Conservation (phyloP, 495 filamentous ascomycete genomes). For the Cenococcum geophilum region DNA sequence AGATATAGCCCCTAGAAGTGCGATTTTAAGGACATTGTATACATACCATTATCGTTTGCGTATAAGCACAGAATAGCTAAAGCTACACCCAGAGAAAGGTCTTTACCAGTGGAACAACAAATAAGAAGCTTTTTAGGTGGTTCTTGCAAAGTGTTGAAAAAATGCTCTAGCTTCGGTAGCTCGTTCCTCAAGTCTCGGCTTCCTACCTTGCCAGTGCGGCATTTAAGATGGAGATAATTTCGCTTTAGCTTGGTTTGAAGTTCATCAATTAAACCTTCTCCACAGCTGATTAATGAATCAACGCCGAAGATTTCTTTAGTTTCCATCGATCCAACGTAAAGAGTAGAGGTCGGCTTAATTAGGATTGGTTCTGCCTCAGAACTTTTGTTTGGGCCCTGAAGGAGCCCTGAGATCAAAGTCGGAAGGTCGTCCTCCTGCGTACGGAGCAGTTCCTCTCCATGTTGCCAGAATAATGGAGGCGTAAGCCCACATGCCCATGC, state of each 20-base stretch:
- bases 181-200: constrained; percentile 66
- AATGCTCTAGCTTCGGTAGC: constrained; percentile 52
- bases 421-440: constrained; percentile 61
- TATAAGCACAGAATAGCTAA: constrained; percentile 59
- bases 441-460: constrained; percentile 49
- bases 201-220: constrained; percentile 62
- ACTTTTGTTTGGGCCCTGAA: constrained; percentile 30
- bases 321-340: constrained; percentile 32
- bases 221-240: constrained; percentile 55
- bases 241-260: constrained; percentile 11
- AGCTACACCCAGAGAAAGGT: constrained; percentile 58
- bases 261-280: constrained; percentile 7
- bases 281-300: constrained; percentile 37
- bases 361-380: constrained; percentile 19
- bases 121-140: constrained; percentile 46
- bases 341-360: constrained; percentile 33
- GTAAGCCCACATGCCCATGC: constrained; percentile 71
- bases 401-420: constrained; percentile 53
- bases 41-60: constrained; percentile 51
- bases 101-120: constrained; percentile 57
- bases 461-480: constrained; percentile 69
- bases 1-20: constrained; percentile 13
- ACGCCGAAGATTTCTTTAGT: constrained; percentile 24
- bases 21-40: constrained; percentile 13
- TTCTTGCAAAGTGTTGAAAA: constrained; percentile 31